phyloP scores from a whole-genome alignment of 805 yeast species.

The Candida saitoana region DNA sequence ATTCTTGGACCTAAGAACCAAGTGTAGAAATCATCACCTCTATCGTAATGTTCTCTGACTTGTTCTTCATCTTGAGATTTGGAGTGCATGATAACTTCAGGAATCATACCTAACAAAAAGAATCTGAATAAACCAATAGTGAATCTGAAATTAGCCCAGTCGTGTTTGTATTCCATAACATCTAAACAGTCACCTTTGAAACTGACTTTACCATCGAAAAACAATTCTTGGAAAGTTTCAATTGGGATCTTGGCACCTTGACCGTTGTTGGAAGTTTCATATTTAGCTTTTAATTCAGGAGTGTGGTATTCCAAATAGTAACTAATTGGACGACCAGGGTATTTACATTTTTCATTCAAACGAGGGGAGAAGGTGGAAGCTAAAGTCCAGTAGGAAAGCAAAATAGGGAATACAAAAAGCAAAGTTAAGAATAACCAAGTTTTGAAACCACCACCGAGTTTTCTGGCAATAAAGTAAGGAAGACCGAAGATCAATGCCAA shows the following conservation, averaged over 20 bases:
- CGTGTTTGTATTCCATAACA: constrained; percentile 80
- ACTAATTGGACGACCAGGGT: constrained; percentile 76
- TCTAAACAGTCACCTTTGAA: constrained; percentile 88
- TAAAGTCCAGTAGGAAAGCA: constrained; percentile 80
- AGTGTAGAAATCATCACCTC: constrained; percentile 92
- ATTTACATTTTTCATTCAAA: constrained; percentile 67
- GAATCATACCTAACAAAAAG: constrained; percentile 83
- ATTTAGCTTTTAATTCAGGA: constrained; percentile 60
- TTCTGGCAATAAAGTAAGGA: constrained; percentile 61
- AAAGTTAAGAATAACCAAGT: constrained; percentile 60
- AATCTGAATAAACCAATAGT: constrained; percentile 72
- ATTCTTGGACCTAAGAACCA: constrained; percentile 94
- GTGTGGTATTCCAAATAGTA: constrained; percentile 80
- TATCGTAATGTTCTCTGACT: constrained; percentile 91
- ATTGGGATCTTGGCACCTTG: constrained; percentile 73
- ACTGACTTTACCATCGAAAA: constrained; percentile 76
- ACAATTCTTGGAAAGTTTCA: constrained; percentile 88
- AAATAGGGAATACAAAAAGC: constrained; percentile 60
- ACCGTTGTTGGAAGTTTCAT: constrained; percentile 52
- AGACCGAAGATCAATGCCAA: constrained; percentile 46
- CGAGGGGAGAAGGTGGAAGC: constrained; percentile 77
- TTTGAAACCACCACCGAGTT: constrained; percentile 66
- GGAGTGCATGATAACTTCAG: constrained; percentile 89
- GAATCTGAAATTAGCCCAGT: constrained; percentile 82
- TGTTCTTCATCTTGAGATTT: constrained; percentile 95